Evolutionary conservation across 352 stramenopile species (phyloP), one percentile per base, ranked within the genome.

Genomic region (Phytophthora multivora): DNA sequence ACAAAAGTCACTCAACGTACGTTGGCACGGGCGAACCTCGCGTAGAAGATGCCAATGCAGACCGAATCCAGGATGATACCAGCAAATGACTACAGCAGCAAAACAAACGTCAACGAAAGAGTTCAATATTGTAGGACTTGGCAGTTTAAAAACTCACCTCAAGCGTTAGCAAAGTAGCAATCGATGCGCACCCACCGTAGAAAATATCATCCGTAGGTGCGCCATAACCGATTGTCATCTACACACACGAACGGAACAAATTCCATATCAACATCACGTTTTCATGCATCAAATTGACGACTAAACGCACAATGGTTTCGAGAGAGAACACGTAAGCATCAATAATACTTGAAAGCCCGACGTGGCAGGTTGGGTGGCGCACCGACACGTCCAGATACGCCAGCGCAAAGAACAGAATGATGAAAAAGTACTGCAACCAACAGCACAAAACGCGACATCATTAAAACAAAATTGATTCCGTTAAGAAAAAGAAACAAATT

Each of bases 191-290:
- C 16, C 82, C 83, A 36, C 87, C 87, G 66, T 93, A 95, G 63
- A 95, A 95, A 60, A 95, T 95, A 51, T 95, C 87, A 47, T 93
- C 83, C n/a, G 81, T 91, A 9, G 87, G 87, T 2, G 87, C 87
- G 4, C 87, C 85, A 38, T 95, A 95, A 6, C 87, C 87, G 51
- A 95, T 95, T 48, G 87, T 95, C 87, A 95, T 95, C 87, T 95
- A 3, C 35, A 33, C 12, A 16, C 41, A 50, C n/a, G 26, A 16
- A 46, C 40, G n/a, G 33, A 18, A 19, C 1, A 31, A 10, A 8
- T 11, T 18, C 7, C 30, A 31, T 12, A 49, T 52, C 15, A 63
- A 21, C 10, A 23, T 21, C 28, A 6, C 16, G 9, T 36, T 18
- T 16, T 40, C n/a, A 13, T 52, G 5, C 40, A 41, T 8, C 21